Base-by-base conservation (phyloP, 139 green algal species). In the Haematococcus lacustris region DNA sequence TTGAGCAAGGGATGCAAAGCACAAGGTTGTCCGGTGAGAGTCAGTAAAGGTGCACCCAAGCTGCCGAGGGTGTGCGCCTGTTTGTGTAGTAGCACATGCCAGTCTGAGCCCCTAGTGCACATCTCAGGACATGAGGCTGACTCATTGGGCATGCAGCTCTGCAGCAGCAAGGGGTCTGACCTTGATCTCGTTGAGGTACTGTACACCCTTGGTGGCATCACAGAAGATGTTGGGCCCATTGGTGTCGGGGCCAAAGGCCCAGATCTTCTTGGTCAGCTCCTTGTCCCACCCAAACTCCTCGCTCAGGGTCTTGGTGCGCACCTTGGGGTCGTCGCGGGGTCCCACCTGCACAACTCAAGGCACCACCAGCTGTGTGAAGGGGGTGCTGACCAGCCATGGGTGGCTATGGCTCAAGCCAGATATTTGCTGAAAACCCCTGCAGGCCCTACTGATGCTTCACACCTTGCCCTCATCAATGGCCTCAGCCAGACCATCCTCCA, bases 101-200 rank as follows among this genome's bases (percentile, higher is more conserved):
- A n/a, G n/a, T n/a, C n/a, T n/a, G n/a, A n/a, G n/a, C n/a, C n/a
- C n/a, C n/a, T n/a, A n/a, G n/a, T n/a, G n/a, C n/a, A n/a, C n/a
- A n/a, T n/a, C n/a, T n/a, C n/a, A n/a, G n/a, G n/a, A n/a, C n/a
- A n/a, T n/a, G n/a, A n/a, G n/a, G n/a, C n/a, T n/a, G n/a, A n/a
- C n/a, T n/a, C n/a, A n/a, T n/a, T n/a, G n/a, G n/a, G n/a, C n/a
- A n/a, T n/a, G n/a, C n/a, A n/a, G n/a, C n/a, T n/a, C n/a, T n/a
- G n/a, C n/a, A n/a, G n/a, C n/a, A n/a, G n/a, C n/a, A n/a, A n/a
- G n/a, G n/a, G n/a, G n/a, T 7, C 60, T 53, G 40, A 71, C 66
- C 90, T 98, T 98, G 88, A 99, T 98, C 88, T 99, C 95, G 77
- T 97, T 98, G 76, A 99, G 85, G 88, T 98, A 98, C 90, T 98